Conservation (phyloP, 345 rosid genomes). For the Eutrema yunnanense region DNA sequence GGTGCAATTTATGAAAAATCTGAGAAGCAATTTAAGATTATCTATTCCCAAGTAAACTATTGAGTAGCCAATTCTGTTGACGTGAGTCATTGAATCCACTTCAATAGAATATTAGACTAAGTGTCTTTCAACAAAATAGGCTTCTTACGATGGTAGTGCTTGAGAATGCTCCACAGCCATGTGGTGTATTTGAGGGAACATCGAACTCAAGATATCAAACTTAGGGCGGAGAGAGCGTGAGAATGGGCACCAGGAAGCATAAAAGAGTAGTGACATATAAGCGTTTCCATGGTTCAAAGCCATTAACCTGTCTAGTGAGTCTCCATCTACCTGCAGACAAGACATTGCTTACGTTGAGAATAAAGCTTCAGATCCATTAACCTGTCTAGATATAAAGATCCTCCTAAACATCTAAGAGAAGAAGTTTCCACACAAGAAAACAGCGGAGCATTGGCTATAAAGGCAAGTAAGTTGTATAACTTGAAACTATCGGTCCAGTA, state of each 20-base stretch:
- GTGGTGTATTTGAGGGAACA: slow-evolving; percentile 88
- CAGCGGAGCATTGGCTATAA: neutral
- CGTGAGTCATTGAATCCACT: neutral
- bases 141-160: slow-evolving; percentile 61
- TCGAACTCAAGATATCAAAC: slow-evolving; percentile 53
- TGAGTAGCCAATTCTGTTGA: neutral
- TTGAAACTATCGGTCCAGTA: neutral
- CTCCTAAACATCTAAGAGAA: no score
- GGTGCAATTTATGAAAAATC: neutral
- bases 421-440: no score
- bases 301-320: slow-evolving; percentile 52
- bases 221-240: slow-evolving; percentile 40
- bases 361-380: neutral
- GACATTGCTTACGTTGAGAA: neutral
- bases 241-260: slow-evolving; percentile 90
- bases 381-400: no score
- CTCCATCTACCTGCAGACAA: slow-evolving; percentile 56
- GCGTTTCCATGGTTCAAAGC: slow-evolving; percentile 24
- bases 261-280: slow-evolving; percentile 59
- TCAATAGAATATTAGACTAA: neutral
- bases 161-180: slow-evolving; percentile 63
- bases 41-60: neutral
- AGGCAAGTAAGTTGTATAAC: no score
- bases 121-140: slow-evolving; percentile 3
- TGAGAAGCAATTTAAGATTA: neutral